phyloP scores from a whole-genome alignment of 2,329 filamentous ascomycete genomes.

The Arachnomyces sp. region DNA sequence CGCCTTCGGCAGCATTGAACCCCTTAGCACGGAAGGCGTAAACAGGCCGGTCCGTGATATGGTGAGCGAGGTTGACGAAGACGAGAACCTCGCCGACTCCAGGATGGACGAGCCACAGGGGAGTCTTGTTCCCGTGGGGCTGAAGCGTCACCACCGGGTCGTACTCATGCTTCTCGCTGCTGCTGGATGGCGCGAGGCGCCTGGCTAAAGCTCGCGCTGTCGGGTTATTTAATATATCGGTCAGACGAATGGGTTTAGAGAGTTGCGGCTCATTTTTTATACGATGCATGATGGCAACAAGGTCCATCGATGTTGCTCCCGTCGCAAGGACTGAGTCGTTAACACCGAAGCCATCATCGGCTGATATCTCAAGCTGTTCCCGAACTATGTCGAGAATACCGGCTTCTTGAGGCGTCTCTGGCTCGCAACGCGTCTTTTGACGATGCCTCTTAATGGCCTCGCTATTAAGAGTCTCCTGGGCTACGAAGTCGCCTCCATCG shows the following conservation, averaged over 20 bases:
- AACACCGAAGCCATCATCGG: conserved; percentile 7
- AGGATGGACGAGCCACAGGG: conserved; percentile 28
- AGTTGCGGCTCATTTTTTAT: conserved; percentile 15
- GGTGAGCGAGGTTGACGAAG: conserved; percentile 22
- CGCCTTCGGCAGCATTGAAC: conserved; percentile 30
- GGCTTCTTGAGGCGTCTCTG: neutral
- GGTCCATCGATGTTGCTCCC: conserved; percentile 31
- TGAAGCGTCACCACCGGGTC: conserved; percentile 20
- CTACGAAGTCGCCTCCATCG: conserved; percentile 21
- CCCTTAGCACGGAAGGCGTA: conserved; percentile 41
- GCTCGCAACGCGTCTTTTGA: neutral
- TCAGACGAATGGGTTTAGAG: conserved; percentile 25
- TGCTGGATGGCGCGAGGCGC: conserved; percentile 3
- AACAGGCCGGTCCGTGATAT: conserved; percentile 33
- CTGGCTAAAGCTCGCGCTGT: conserved; percentile 20
- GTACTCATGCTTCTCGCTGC: conserved; percentile 8
- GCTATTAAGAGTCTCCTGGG: conserved; percentile 10
- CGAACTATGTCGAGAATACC: conserved; percentile 33
- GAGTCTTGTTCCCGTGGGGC: conserved; percentile 16
- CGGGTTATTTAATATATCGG: conserved; percentile 25
- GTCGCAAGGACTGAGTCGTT: conserved; percentile 23
- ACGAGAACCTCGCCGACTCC: conserved; percentile 30
- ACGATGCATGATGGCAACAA: conserved; percentile 26
- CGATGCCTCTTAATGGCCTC: conserved; percentile 9
- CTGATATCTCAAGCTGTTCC: conserved; percentile 15